phyloP scores from a whole-genome alignment of 805 yeast genomes.

The Blastobotrys parvus region DNA sequence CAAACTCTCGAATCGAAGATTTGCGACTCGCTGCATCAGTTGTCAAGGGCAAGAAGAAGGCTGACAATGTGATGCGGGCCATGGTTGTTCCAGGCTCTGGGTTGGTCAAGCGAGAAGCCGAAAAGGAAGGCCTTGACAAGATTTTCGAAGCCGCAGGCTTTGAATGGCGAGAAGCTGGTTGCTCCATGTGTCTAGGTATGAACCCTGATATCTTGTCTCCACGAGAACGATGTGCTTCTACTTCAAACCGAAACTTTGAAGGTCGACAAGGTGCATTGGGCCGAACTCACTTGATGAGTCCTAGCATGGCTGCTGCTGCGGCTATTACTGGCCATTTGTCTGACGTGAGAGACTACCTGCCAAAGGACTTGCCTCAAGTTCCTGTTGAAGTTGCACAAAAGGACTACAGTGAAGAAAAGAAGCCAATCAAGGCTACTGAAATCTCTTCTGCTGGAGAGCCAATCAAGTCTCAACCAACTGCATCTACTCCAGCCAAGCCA shows the following conservation, averaged over 20 bases:
- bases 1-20: slow-evolving; percentile 96
- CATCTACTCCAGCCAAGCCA: slow-evolving; percentile 3
- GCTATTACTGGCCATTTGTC: slow-evolving; percentile 84
- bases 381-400: slow-evolving; percentile 32
- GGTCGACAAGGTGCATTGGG: slow-evolving; percentile 98
- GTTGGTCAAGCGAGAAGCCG: slow-evolving; percentile 87
- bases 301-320: slow-evolving; percentile 99
- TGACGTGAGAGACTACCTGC: slow-evolving; percentile 79
- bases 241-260: slow-evolving; percentile 97
- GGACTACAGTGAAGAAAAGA: slow-evolving; percentile 54
- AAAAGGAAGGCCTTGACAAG: slow-evolving; percentile 87
- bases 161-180: slow-evolving; percentile 99
- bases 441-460: slow-evolving; percentile 1
- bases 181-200: slow-evolving; percentile 99
- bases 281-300: slow-evolving; percentile 96
- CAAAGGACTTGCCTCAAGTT: slow-evolving; percentile 32
- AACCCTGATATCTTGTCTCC: slow-evolving; percentile 96
- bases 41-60: slow-evolving; percentile 82
- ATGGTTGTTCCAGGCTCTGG: slow-evolving; percentile 98
- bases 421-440: slow-evolving; percentile 46
- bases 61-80: slow-evolving; percentile 69
- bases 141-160: slow-evolving; percentile 88
- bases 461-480: not conserved
- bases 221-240: slow-evolving; percentile 95
- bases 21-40: slow-evolving; percentile 91